A percentile compares a stretch with the other conserved stretches of the same genome.
Evolutionary conservation across 768 basidiomycete species (phyloP).

Genomic region (Tylopilus plumbeoviolaceoides): DNA sequence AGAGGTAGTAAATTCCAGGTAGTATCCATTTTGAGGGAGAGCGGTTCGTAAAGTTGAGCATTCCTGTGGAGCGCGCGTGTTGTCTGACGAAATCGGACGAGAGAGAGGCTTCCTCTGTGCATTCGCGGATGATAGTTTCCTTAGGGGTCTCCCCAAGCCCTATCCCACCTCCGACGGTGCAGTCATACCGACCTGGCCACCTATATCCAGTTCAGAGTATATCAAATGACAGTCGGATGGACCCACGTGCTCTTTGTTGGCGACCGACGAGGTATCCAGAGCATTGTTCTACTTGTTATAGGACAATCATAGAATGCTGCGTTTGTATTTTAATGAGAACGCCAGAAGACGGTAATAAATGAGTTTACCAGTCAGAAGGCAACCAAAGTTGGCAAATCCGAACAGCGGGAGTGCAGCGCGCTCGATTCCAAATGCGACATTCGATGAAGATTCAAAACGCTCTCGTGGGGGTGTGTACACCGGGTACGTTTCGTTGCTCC

Average conservation of each 20-base stretch:
- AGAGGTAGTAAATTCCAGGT: constrained; percentile 44
- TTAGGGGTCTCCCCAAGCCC: constrained; percentile 36
- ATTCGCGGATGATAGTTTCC: constrained; percentile 39
- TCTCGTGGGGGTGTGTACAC: constrained; percentile 20
- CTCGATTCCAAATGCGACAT: constrained; percentile 37
- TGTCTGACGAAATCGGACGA: constrained; percentile 33
- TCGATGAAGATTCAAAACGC: constrained; percentile 1
- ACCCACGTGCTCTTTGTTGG: constrained; percentile 38
- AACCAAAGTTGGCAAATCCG: constrained; percentile 42
- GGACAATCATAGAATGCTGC: constrained; percentile 35
- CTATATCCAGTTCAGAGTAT: background rate
- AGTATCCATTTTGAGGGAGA: constrained; percentile 41
- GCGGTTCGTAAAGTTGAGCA: constrained; percentile 39
- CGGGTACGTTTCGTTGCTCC: constrained; percentile 25
- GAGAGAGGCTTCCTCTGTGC: constrained; percentile 41
- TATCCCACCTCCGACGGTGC: constrained; percentile 43
- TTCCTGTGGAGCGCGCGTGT: constrained; percentile 33
- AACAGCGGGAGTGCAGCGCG: constrained; percentile 44
- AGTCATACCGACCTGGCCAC: constrained; percentile 37
- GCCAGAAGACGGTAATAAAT: background rate
- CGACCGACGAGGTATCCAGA: constrained; percentile 43
- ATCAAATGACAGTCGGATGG: background rate
- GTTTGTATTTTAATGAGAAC: background rate
- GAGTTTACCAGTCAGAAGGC: constrained; percentile 36
- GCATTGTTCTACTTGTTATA: constrained; percentile 23